Evolutionary conservation across 2,329 filamentous ascomycete species (phyloP).

Genomic region (Colletotrichum chlorophyti): DNA sequence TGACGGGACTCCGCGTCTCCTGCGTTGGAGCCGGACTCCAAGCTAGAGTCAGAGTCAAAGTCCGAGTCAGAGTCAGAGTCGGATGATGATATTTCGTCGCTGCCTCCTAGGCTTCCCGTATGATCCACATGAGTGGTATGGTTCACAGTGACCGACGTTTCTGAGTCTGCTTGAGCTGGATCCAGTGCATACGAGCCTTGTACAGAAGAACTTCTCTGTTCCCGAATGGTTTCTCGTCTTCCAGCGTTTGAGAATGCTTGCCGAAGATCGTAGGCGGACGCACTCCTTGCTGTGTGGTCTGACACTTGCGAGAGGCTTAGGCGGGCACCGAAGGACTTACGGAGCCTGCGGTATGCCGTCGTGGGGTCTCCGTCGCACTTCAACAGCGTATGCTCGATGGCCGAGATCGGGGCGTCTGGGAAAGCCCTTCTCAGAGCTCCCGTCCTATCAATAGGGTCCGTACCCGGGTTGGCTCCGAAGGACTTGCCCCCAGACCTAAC

Average conservation of each 20-base stretch:
- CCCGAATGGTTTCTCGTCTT: slow-evolving; percentile 6
- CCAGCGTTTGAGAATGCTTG: background rate
- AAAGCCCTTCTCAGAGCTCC: slow-evolving; percentile 50
- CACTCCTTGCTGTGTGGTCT: slow-evolving; percentile 31
- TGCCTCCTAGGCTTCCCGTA: slow-evolving; percentile 16
- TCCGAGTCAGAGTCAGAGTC: slow-evolving; percentile 41
- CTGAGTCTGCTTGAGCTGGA: background rate
- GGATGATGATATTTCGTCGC: slow-evolving; percentile 28
- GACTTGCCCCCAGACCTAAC: background rate
- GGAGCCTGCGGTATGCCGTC: slow-evolving; percentile 45
- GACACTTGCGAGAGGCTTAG: slow-evolving; percentile 42
- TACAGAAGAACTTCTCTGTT: background rate
- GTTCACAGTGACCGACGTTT: background rate
- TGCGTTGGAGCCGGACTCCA: slow-evolving; percentile 36
- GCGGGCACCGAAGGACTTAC: slow-evolving; percentile 32
- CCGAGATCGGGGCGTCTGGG: slow-evolving; percentile 43
- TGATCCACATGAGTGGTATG: slow-evolving; percentile 14
- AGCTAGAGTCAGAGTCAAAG: slow-evolving; percentile 41
- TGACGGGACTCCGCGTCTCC: background rate
- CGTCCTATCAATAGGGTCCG: slow-evolving; percentile 39
- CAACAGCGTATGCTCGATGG: slow-evolving; percentile 44
- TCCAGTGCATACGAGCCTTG: background rate
- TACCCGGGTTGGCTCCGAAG: background rate
- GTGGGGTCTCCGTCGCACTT: slow-evolving; percentile 42
- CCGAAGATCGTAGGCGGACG: slow-evolving; percentile 11